Evolutionary conservation across 1,284 basidiomycete genomes (phyloP).

Genomic region (Sparassis latifolia): DNA sequence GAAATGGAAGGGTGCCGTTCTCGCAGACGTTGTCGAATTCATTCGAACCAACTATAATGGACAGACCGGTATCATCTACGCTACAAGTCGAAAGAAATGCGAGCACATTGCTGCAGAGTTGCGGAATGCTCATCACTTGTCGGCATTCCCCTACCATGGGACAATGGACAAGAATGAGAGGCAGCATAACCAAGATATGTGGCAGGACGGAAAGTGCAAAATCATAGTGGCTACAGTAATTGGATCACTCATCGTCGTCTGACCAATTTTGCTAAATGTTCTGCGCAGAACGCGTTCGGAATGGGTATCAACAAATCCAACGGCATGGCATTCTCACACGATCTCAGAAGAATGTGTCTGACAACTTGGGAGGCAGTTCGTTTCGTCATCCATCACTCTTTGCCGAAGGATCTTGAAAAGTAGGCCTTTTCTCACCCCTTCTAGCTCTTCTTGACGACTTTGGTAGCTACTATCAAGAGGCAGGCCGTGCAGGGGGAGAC

Average conservation of each 20-base stretch:
- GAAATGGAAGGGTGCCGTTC: slow-evolving; percentile 44
- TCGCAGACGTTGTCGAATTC: slow-evolving; percentile 62
- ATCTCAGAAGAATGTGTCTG: too few species aligned
- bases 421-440: too few species aligned
- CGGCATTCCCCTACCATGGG: slow-evolving; percentile 85
- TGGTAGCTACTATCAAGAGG: slow-evolving; percentile 50
- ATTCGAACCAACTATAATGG: slow-evolving; percentile 55
- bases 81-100: slow-evolving; percentile 64
- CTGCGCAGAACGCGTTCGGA: slow-evolving; percentile 68
- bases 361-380: slow-evolving; percentile 40
- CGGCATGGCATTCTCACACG: slow-evolving; percentile 31
- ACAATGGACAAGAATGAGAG: slow-evolving; percentile 65
- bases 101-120: slow-evolving; percentile 74
- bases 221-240: slow-evolving; percentile 88
- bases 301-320: slow-evolving; percentile 97
- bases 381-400: slow-evolving; percentile 71
- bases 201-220: slow-evolving; percentile 69
- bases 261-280: neutral
- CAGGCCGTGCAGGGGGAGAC: slow-evolving; percentile 80
- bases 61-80: slow-evolving; percentile 88
- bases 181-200: slow-evolving; percentile 58
- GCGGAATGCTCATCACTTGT: slow-evolving; percentile 48
- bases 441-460: too few species aligned
- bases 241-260: too few species aligned
- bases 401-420: slow-evolving; percentile 38